Evolutionary conservation across 257 asterid species (phyloP), one percentile per base, ranked within the genome.

Genomic region (Agastache rugosa): DNA sequence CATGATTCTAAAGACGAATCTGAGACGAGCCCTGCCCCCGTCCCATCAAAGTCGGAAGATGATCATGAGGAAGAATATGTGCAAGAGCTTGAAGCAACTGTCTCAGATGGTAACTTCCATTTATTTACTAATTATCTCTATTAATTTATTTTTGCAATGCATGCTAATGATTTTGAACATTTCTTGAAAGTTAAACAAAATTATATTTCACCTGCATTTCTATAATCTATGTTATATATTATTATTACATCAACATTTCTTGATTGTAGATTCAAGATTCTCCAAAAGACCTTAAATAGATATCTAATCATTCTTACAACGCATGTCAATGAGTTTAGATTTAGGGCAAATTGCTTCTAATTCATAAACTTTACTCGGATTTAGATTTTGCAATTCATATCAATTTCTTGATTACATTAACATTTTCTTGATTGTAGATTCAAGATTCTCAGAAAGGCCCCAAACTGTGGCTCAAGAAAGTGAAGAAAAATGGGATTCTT

Each of bases 181-280:
- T 31, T 31, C 7, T 31, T 0, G 37, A 0, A 31, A 31, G 37
- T 31, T 47, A 14, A 44, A 5, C 51, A 12, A 14, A 12, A 16
- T 14, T 9, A 45, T 45, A 45, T 14, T 45, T 4, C 17, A n/a
- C 3, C 16, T 45, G 17, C 51, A 45, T 8, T 7, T 37, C 11
- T 37, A 37, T 37, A 11, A 37, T 37, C 11, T 37, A 37, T 37
- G 42, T 47, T n/a, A 16, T 20, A 47, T 15, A 4, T 14, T 0
- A 15, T 48, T 6, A 48, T 48, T 7, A 42, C 48, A 42, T 41
- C 47, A 42, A 42, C 48, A 42, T 15, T 50, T 25, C 42, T 64
- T 60, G 63, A 76, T 20, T 14, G 8, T 79, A 85, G 85, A 79
- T 75, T 63, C 74, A 63, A 78, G 77, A 44, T 61, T 58, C 44